Evolutionary conservation across 2,329 filamentous ascomycete species (phyloP).

Genomic region (Sporothrix curviconia): DNA sequence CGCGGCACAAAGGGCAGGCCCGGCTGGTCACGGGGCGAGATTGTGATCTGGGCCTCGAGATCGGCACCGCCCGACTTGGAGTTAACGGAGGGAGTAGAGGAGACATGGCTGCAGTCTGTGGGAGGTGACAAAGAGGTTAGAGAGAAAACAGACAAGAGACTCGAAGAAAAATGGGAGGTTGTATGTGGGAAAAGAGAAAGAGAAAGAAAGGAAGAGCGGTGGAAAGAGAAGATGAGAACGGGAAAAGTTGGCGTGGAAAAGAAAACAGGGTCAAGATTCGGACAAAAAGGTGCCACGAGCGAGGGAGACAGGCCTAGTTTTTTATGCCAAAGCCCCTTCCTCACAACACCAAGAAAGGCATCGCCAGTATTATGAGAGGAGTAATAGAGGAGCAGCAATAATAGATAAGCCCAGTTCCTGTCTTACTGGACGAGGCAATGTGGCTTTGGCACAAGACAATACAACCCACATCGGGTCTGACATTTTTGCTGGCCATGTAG

Average conservation of each 20-base stretch:
- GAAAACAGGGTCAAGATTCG: background rate
- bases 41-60: conserved; percentile 17
- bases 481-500: background rate
- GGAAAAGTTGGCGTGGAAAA: background rate
- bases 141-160: background rate
- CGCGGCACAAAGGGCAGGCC: conserved; percentile 13
- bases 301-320: background rate
- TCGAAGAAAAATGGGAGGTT: background rate
- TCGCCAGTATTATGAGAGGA: background rate
- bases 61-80: conserved; percentile 15
- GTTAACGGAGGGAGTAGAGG: conserved; percentile 13
- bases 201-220: background rate
- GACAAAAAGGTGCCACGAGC: background rate
- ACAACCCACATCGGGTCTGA: background rate
- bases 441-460: background rate
- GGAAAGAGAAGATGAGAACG: background rate
- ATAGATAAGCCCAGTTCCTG: background rate
- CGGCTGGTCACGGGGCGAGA: conserved; percentile 17
- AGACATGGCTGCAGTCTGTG: conserved; percentile 6
- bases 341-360: background rate
- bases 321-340: conserved; percentile 2
- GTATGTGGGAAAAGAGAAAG: background rate
- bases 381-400: background rate
- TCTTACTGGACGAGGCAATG: background rate
- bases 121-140: background rate